phyloP scores from a whole-genome alignment of 2,329 filamentous ascomycete species.

The Ophiostoma australiae region DNA sequence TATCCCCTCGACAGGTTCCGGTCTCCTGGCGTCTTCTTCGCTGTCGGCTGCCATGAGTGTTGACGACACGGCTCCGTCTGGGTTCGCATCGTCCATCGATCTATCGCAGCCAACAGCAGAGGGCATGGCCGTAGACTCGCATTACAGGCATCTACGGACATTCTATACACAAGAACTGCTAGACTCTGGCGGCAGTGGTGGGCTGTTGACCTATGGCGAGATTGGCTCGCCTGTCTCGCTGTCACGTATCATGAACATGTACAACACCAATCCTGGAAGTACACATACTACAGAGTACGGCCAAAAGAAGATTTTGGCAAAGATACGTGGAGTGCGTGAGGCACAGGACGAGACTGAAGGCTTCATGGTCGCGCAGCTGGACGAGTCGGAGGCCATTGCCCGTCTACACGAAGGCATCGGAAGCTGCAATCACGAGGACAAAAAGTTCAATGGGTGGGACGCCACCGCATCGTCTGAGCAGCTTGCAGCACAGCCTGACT shows the following conservation, averaged over 20 bases:
- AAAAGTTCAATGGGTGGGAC: slow-evolving; percentile 52
- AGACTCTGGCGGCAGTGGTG: slow-evolving; percentile 49
- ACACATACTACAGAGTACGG: not conserved
- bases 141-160: slow-evolving; percentile 67
- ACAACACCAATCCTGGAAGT: slow-evolving; percentile 47
- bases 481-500: slow-evolving; percentile 41
- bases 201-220: slow-evolving; percentile 43
- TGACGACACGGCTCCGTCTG: not conserved
- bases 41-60: not conserved
- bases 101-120: slow-evolving; percentile 33
- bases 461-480: slow-evolving; percentile 52
- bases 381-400: slow-evolving; percentile 58
- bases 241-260: slow-evolving; percentile 85
- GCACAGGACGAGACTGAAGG: slow-evolving; percentile 67
- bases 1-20: slow-evolving; percentile 12
- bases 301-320: slow-evolving; percentile 62
- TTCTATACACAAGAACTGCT: slow-evolving; percentile 80
- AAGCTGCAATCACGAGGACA: not conserved
- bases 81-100: not conserved
- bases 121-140: slow-evolving; percentile 58
- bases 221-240: slow-evolving; percentile 74
- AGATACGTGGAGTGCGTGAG: slow-evolving; percentile 73
- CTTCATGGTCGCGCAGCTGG: slow-evolving; percentile 56
- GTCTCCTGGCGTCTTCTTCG: not conserved
- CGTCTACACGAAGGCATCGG: slow-evolving; percentile 42